Evolutionary conservation across 2,329 filamentous ascomycete species (phyloP).

Genomic region (Gnomoniopsis sp.): DNA sequence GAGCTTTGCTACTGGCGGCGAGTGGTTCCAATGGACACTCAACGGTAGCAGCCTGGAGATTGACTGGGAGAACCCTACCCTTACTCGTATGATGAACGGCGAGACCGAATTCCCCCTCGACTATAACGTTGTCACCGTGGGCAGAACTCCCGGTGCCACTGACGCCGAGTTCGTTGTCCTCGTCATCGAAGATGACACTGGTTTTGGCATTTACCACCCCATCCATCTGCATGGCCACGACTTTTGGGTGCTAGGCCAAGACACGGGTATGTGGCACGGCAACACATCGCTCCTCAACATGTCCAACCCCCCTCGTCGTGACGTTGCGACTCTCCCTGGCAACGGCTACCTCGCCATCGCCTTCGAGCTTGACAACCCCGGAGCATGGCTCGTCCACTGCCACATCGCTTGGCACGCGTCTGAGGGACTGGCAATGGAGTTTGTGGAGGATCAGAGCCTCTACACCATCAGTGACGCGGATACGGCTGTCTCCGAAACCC

Average conservation of each 20-base stretch:
- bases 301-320: conserved; percentile 34
- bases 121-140: conserved; percentile 17
- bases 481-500: not conserved
- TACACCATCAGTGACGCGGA: conserved; percentile 13
- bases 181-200: conserved; percentile 25
- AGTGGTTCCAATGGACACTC: conserved; percentile 24
- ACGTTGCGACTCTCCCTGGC: conserved; percentile 31
- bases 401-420: conserved; percentile 30
- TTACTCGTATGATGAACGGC: conserved; percentile 7
- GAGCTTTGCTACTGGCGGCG: not conserved
- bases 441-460: conserved; percentile 27
- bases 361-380: conserved; percentile 33
- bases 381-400: conserved; percentile 27
- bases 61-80: conserved; percentile 23
- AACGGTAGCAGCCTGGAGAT: conserved; percentile 20
- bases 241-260: conserved; percentile 40
- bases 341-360: conserved; percentile 28
- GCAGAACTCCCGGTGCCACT: not conserved
- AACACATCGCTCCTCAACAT: conserved; percentile 19
- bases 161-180: conserved; percentile 24
- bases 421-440: conserved; percentile 33
- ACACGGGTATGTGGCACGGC: conserved; percentile 19
- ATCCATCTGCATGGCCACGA: conserved; percentile 51
- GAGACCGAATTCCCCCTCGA: conserved; percentile 10
- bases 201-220: conserved; percentile 32